These are phyloP conservation scores for Spizellomyces sp. DNA, from an alignment of 192 early-diverging fungal species.

Conservation along the genomic window DNA sequence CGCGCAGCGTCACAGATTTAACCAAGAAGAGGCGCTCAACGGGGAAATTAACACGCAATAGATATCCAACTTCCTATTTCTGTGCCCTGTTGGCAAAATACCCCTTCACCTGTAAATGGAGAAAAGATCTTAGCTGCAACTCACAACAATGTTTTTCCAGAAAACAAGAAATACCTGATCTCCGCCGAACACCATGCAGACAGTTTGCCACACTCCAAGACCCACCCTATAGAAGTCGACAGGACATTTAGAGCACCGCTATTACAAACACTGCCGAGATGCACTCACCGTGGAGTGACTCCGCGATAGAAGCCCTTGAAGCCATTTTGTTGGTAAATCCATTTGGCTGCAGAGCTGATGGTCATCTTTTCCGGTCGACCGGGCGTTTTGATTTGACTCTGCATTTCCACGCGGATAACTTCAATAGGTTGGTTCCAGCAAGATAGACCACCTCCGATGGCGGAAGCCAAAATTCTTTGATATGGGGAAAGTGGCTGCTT, in stretches of 20 bases:
- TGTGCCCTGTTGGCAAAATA: too few relatives aligned
- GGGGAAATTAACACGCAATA: too few relatives aligned
- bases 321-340: slow-evolving; percentile 91
- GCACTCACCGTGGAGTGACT: slow-evolving; percentile 51
- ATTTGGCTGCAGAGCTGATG: slow-evolving; percentile 77
- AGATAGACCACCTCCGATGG: slow-evolving; percentile 84
- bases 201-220: slow-evolving; percentile 66
- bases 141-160: too few relatives aligned
- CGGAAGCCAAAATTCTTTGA: slow-evolving; percentile 77
- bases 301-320: slow-evolving; percentile 85
- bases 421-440: slow-evolving; percentile 99
- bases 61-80: too few relatives aligned
- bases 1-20: too few relatives aligned
- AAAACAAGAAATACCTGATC: slow-evolving; percentile 36
- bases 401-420: slow-evolving; percentile 99
- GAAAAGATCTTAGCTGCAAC: too few relatives aligned
- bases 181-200: slow-evolving; percentile 91
- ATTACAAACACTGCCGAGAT: background rate
- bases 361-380: slow-evolving; percentile 93
- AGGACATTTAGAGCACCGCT: background rate
- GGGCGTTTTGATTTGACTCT: slow-evolving; percentile 84
- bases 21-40: too few relatives aligned
- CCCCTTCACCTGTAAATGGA: too few relatives aligned
- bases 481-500: slow-evolving; percentile 36
- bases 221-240: slow-evolving; percentile 36